These are phyloP conservation scores for Fusarium sterilihyphosum DNA, from an alignment of 2,329 filamentous ascomycete species.

Conservation along the genomic window DNA sequence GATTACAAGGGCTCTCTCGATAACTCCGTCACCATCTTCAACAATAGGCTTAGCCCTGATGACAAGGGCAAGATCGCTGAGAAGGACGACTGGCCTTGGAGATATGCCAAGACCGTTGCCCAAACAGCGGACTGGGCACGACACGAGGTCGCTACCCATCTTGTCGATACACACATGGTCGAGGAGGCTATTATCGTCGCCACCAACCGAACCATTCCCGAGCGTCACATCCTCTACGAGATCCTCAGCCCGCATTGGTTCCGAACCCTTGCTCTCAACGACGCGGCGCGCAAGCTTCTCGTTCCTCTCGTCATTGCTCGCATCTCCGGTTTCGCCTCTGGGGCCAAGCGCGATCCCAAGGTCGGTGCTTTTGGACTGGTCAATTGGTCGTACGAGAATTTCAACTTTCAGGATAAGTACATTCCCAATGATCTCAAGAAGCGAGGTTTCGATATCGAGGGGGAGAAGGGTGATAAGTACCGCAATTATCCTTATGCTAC, in stretches of 20 bases:
- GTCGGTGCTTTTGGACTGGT: not conserved
- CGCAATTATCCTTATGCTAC: slow-evolving; percentile 30
- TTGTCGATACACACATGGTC: slow-evolving; percentile 31
- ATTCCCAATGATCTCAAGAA: slow-evolving; percentile 37
- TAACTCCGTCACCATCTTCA: slow-evolving; percentile 27
- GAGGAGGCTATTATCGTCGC: slow-evolving; percentile 34
- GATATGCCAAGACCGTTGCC: slow-evolving; percentile 31
- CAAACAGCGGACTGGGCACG: slow-evolving; percentile 32
- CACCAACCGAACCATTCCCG: slow-evolving; percentile 21
- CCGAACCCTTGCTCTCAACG: slow-evolving; percentile 24
- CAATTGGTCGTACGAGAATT: slow-evolving; percentile 24
- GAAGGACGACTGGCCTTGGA: slow-evolving; percentile 32
- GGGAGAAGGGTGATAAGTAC: slow-evolving; percentile 16
- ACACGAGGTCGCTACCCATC: slow-evolving; percentile 26
- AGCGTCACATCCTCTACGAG: slow-evolving; percentile 19
- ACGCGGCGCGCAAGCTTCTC: not conserved
- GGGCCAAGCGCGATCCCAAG: not conserved
- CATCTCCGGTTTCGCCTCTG: slow-evolving; percentile 13
- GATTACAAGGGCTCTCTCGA: slow-evolving; percentile 22
- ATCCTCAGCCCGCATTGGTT: slow-evolving; percentile 31
- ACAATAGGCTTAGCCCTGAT: slow-evolving; percentile 14
- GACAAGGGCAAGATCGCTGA: slow-evolving; percentile 4
- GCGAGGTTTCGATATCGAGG: slow-evolving; percentile 22
- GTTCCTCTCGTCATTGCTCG: slow-evolving; percentile 18
- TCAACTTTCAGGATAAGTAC: slow-evolving; percentile 33